Evolutionary conservation across 768 basidiomycete genomes (phyloP).

Genomic region (Crassisporium funariophilum): DNA sequence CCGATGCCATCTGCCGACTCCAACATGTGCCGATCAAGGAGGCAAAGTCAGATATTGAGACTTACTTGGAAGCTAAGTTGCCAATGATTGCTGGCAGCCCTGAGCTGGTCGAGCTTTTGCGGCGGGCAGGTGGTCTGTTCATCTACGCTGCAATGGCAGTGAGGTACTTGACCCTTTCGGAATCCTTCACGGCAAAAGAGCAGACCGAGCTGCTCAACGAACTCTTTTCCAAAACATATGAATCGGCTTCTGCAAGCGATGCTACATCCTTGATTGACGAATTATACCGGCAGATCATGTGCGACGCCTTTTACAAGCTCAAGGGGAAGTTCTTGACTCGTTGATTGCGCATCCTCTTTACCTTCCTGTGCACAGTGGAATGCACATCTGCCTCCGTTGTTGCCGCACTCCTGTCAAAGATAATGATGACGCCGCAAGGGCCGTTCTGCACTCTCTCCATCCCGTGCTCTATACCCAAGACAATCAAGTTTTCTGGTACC

Average conservation of each 20-base stretch:
- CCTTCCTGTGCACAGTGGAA: conserved; percentile 23
- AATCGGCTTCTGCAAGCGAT: background rate
- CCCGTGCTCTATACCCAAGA: conserved; percentile 23
- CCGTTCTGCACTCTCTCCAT: conserved; percentile 8
- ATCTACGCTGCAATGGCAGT: conserved; percentile 30
- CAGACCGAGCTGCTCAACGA: conserved; percentile 5
- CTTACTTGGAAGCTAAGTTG: conserved; percentile 7
- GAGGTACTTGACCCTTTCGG: conserved; percentile 12
- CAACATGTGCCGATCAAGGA: conserved; percentile 12
- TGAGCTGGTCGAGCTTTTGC: conserved; percentile 13
- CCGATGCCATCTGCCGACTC: conserved; percentile 12
- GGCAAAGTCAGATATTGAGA: conserved; percentile 5
- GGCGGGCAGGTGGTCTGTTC: conserved; percentile 24
- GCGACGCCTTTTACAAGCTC: conserved; percentile 15
- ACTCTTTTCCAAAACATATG: conserved; percentile 1
- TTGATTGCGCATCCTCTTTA: conserved; percentile 19
- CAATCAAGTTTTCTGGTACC: conserved; percentile 18
- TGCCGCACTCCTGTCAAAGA: conserved; percentile 11
- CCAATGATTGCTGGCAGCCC: background rate
- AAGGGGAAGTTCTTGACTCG: conserved; percentile 1
- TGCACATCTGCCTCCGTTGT: conserved; percentile 13
- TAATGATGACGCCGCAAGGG: background rate
- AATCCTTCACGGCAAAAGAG: background rate
- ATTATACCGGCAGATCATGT: conserved; percentile 17
- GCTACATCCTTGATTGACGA: conserved; percentile 10